A percentile compares a stretch with the other conserved stretches of the same genome.
Evolutionary conservation across 768 basidiomycete species (phyloP).

Genomic region (Lepiota venenata): DNA sequence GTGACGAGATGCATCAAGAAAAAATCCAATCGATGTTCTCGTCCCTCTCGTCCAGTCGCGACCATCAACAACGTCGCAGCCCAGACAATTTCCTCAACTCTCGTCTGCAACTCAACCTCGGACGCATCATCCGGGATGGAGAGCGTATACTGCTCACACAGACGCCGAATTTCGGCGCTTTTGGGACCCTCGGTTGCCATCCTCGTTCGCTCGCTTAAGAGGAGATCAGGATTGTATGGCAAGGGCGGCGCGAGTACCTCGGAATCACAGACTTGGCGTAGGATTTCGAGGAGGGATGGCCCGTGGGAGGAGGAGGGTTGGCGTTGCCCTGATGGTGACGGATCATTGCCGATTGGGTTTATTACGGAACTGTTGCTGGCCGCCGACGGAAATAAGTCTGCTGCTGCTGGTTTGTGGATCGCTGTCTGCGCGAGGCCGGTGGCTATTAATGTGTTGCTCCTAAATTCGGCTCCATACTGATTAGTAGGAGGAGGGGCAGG

Average conservation of each 20-base stretch:
- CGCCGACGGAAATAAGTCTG: slow-evolving; percentile 29
- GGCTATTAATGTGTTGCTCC: slow-evolving; percentile 44
- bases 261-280: slow-evolving; percentile 50
- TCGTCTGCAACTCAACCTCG: slow-evolving; percentile 32
- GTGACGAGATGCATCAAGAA: slow-evolving; percentile 61
- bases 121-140: slow-evolving; percentile 28
- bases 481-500: too few species aligned
- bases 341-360: neutral
- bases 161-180: slow-evolving; percentile 38
- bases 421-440: slow-evolving; percentile 53
- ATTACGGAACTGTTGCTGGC: slow-evolving; percentile 4
- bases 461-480: slow-evolving; percentile 56
- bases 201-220: slow-evolving; percentile 32
- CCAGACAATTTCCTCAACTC: slow-evolving; percentile 51
- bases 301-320: slow-evolving; percentile 13
- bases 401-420: slow-evolving; percentile 28
- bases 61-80: slow-evolving; percentile 42
- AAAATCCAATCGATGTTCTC: slow-evolving; percentile 50
- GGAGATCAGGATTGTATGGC: slow-evolving; percentile 47
- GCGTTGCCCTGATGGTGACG: slow-evolving; percentile 12
- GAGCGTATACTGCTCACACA: slow-evolving; percentile 34
- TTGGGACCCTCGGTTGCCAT: slow-evolving; percentile 34
- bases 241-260: slow-evolving; percentile 43
- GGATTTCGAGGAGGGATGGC: slow-evolving; percentile 43
- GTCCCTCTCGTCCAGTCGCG: slow-evolving; percentile 41